These are phyloP conservation scores for Xylaria sp. DNA, from an alignment of 2,329 filamentous ascomycete species.

Conservation along the genomic window DNA sequence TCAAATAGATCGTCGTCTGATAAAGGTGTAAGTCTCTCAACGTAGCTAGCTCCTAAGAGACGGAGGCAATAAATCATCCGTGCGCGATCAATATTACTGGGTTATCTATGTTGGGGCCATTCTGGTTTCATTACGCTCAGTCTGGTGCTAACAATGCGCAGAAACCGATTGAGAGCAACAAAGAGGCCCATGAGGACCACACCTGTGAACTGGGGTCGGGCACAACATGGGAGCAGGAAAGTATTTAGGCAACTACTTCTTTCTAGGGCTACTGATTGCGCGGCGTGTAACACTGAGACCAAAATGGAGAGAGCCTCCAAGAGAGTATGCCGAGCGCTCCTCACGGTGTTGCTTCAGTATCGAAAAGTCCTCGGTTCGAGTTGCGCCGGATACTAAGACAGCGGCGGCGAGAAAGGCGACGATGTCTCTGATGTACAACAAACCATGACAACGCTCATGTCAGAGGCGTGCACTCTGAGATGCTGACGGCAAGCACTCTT, in stretches of 20 bases:
- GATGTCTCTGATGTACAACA: background rate
- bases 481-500: conserved; percentile 16
- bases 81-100: too few species aligned
- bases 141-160: conserved; percentile 1
- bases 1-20: background rate
- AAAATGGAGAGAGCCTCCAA: background rate
- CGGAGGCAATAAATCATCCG: too few species aligned
- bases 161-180: background rate
- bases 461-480: conserved; percentile 1
- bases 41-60: background rate
- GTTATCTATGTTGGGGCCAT: too few species aligned
- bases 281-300: too few species aligned
- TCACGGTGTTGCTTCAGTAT: background rate
- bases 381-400: background rate
- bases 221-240: background rate
- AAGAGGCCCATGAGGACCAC: background rate
- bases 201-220: background rate
- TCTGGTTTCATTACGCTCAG: background rate
- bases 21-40: conserved; percentile 1
- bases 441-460: conserved; percentile 11
- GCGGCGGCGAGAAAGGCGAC: background rate
- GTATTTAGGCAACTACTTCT: background rate
- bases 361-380: background rate
- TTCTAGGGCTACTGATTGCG: background rate
- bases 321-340: background rate